Percentiles rank a stretch among this genome's conserved stretches.
phyloP scores from a whole-genome alignment of 140 eudicot genomes.

The Flaveria floridana region DNA sequence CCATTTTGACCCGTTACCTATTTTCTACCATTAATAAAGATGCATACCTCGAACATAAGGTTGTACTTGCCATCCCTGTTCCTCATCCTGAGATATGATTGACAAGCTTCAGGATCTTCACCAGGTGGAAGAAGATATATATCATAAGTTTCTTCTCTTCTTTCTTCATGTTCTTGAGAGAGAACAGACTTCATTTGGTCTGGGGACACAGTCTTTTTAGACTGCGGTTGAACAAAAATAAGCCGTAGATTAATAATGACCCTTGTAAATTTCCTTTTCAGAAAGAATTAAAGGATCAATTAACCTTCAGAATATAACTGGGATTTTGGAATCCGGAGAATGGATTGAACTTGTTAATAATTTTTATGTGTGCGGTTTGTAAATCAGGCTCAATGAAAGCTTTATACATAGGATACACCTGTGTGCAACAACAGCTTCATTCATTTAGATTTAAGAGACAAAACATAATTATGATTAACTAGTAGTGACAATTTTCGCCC shows the following conservation, averaged over 20 bases:
- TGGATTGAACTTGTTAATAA: conserved; percentile 80
- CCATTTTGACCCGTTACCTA: background rate
- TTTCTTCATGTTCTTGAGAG: conserved; percentile 52
- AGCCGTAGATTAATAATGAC: background rate
- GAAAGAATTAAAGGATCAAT: background rate
- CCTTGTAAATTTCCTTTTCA: background rate
- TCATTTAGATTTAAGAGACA: conserved; percentile 21
- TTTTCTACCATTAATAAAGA: conserved; percentile 1
- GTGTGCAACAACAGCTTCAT: conserved; percentile 29
- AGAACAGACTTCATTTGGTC: conserved; percentile 72
- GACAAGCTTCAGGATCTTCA: conserved; percentile 98
- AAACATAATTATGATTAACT: background rate
- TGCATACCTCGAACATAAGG: conserved; percentile 88
- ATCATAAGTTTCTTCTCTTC: conserved; percentile 81
- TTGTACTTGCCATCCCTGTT: conserved; percentile 90
- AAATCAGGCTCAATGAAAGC: conserved; percentile 97
- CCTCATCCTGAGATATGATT: conserved; percentile 87
- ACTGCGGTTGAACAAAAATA: conserved; percentile 42
- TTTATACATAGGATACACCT: conserved; percentile 99
- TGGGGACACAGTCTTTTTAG: conserved; percentile 56
- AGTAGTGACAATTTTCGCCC: background rate
- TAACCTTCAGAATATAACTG: conserved; percentile 84
- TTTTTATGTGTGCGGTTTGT: conserved; percentile 89
- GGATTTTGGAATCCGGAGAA: conserved; percentile 92
- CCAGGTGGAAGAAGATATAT: conserved; percentile 97